These are phyloP conservation scores for Yamadazyma akitaensis DNA, from an alignment of 805 yeast genomes.

Conservation along the genomic window DNA sequence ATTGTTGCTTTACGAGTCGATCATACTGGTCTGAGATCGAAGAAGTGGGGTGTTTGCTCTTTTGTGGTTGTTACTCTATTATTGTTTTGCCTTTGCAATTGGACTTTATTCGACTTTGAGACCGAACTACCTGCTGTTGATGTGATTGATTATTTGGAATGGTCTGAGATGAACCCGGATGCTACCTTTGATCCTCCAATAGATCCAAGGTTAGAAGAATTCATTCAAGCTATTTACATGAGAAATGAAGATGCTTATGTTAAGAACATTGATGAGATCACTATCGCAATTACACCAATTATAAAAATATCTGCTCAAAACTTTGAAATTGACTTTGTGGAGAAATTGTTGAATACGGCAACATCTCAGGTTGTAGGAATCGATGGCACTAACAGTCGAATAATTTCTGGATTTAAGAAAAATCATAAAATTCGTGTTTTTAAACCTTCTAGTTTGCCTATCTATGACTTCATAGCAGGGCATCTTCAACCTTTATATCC, in stretches of 20 bases:
- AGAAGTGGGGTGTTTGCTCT: not conserved
- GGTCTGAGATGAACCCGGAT: not conserved
- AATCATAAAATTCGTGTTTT: not conserved
- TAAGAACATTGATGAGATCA: constrained; percentile 11
- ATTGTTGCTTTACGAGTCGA: not conserved
- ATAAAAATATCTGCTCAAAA: constrained; percentile 5
- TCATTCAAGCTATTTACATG: constrained; percentile 16
- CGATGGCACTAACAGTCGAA: not conserved
- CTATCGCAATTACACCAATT: constrained; percentile 20
- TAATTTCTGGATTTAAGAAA: not conserved
- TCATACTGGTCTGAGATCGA: not conserved
- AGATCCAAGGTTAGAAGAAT: not conserved
- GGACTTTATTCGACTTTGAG: constrained; percentile 3
- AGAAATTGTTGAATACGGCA: not conserved
- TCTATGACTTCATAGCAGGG: not conserved
- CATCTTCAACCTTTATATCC: constrained; percentile 4
- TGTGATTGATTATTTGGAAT: constrained; percentile 9
- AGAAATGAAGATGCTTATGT: constrained; percentile 20
- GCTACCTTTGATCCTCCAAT: not conserved
- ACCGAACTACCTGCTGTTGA: constrained; percentile 17
- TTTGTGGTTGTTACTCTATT: not conserved
- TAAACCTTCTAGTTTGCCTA: not conserved
- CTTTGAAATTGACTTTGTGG: not conserved
- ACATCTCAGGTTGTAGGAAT: not conserved
- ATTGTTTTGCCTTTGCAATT: not conserved